These are phyloP conservation scores for Ambrosia trifida DNA, from an alignment of 129 eudicot species.

Conservation along the genomic window DNA sequence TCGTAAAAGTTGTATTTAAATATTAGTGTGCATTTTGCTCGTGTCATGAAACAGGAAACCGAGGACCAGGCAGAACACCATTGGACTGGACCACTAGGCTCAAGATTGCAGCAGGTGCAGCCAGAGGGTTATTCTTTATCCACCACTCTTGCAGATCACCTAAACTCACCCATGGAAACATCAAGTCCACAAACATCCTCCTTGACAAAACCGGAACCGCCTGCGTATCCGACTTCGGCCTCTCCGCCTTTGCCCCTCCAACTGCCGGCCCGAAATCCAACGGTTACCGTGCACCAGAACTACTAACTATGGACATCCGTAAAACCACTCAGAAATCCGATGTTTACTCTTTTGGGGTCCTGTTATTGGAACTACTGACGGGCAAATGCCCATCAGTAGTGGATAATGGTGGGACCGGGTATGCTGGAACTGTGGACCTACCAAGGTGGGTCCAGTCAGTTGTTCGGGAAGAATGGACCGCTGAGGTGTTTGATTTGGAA, in stretches of 20 bases:
- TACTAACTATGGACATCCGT: constrained; percentile 14
- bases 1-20: too few relatives aligned
- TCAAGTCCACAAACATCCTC: constrained; percentile 54
- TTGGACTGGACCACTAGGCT: constrained; percentile 64
- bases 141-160: constrained; percentile 42
- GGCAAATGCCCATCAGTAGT: constrained; percentile 63
- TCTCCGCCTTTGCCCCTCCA: constrained; percentile 35
- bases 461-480: constrained; percentile 46
- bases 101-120: constrained; percentile 51
- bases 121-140: constrained; percentile 51
- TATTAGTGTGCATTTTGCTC: background rate
- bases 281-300: constrained; percentile 52
- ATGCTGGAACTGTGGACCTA: constrained; percentile 51
- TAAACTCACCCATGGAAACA: constrained; percentile 56
- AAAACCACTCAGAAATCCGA: constrained; percentile 48
- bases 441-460: constrained; percentile 48
- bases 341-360: constrained; percentile 53
- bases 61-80: constrained; percentile 64
- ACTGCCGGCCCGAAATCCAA: constrained; percentile 33
- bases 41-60: constrained; percentile 43
- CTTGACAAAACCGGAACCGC: constrained; percentile 46
- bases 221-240: constrained; percentile 50
- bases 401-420: constrained; percentile 42
- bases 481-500: constrained; percentile 62
- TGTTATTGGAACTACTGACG: constrained; percentile 54